phyloP scores from a whole-genome alignment of 148 eudicot species.

The Chenopodium formosanum region DNA sequence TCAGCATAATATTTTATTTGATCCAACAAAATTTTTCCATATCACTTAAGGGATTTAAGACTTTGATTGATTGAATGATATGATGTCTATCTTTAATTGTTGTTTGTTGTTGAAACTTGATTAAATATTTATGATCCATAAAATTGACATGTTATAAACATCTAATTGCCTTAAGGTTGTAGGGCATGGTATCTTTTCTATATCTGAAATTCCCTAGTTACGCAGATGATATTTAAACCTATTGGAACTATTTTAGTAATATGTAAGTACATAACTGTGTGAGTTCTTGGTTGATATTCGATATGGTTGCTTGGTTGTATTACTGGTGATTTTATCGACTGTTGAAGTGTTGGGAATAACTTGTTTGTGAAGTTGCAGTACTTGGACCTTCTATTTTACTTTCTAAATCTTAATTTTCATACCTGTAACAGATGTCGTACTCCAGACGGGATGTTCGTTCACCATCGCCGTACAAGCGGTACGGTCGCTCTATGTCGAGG shows the following conservation, averaged over 20 bases:
- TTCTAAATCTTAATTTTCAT: not conserved
- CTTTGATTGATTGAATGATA: too few species aligned
- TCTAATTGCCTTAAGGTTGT: too few species aligned
- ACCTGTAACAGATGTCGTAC: slow-evolving; percentile 63
- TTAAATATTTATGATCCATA: not conserved
- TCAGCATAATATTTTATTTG: too few species aligned
- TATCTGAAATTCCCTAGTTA: too few species aligned
- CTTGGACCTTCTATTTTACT: not conserved
- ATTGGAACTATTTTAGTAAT: not conserved
- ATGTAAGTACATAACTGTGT: too few species aligned
- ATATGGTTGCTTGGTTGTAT: not conserved
- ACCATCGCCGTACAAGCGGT: slow-evolving; percentile 52
- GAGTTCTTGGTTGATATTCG: too few species aligned
- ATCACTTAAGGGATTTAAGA: too few species aligned
- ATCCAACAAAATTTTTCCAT: too few species aligned
- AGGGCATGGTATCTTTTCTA: too few species aligned
- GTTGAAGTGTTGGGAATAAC: not conserved
- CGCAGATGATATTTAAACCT: not conserved
- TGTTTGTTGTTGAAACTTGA: not conserved
- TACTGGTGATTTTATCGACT: not conserved
- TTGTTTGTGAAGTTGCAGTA: not conserved
- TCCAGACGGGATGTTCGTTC: slow-evolving; percentile 65
- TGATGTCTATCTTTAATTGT: too few species aligned
- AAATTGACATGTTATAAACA: not conserved
- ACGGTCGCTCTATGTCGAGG: slow-evolving; percentile 44